A percentile compares a stretch with the other conserved stretches of the same genome.
Conservation (phyloP, 2,329 filamentous ascomycete species). For the Rhinocladiella mackenziei region DNA sequence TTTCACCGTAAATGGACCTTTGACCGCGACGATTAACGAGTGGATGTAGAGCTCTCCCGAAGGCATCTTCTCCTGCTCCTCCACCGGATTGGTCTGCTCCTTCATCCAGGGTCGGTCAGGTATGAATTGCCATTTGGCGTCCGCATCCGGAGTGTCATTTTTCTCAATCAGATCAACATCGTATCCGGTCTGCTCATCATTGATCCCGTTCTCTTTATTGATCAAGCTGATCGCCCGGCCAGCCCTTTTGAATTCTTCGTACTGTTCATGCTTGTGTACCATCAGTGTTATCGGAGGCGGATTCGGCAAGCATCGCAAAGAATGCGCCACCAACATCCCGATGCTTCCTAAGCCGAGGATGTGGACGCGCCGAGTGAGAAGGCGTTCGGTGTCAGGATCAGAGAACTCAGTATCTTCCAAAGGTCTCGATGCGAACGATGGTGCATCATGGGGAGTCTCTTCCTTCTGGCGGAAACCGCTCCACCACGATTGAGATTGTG, state of each 20-base stretch:
- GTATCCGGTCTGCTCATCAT: slow-evolving; percentile 43
- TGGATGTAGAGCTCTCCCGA: slow-evolving; percentile 53
- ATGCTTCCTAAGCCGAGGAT: slow-evolving; percentile 78
- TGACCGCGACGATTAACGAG: slow-evolving; percentile 75
- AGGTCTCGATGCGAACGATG: slow-evolving; percentile 14
- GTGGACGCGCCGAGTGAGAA: slow-evolving; percentile 56
- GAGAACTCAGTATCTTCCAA: slow-evolving; percentile 9
- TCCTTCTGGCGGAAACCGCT: slow-evolving; percentile 2
- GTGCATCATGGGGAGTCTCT: background rate
- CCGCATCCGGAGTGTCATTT: slow-evolving; percentile 2
- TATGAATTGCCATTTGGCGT: slow-evolving; percentile 12
- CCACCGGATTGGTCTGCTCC: slow-evolving; percentile 16
- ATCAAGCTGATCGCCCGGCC: slow-evolving; percentile 34
- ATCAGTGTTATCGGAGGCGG: slow-evolving; percentile 74
- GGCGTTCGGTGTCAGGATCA: slow-evolving; percentile 20
- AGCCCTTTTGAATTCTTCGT: slow-evolving; percentile 34
- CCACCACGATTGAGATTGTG: slow-evolving; percentile 26
- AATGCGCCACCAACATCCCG: slow-evolving; percentile 72
- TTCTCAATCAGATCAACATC: slow-evolving; percentile 39
- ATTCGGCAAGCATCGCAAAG: slow-evolving; percentile 57
- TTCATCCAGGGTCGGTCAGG: slow-evolving; percentile 27
- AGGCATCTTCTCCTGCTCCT: slow-evolving; percentile 18
- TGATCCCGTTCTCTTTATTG: slow-evolving; percentile 39
- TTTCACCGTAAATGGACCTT: slow-evolving; percentile 64
- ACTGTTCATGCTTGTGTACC: slow-evolving; percentile 55